Evolutionary conservation across 306 rosid genomes (phyloP).

Genomic region (Vigna reflexopilosa): DNA sequence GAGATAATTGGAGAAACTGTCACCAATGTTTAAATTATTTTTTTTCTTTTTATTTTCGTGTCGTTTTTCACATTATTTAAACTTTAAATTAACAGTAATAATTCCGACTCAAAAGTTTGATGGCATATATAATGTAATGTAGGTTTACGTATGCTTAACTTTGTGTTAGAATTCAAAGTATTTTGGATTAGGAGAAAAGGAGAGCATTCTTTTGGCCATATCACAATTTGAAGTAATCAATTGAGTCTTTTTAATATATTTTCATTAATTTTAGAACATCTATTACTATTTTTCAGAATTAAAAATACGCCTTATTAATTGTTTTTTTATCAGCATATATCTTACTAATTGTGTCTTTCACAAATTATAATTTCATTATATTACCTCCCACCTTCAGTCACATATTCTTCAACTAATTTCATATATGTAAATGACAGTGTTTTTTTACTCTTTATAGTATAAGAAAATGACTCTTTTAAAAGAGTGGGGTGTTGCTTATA

Average conservation of each 20-base stretch:
- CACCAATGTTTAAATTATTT: not conserved
- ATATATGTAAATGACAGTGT: too few species aligned
- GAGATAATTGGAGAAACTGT: not conserved
- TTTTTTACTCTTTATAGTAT: too few species aligned
- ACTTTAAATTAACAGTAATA: not conserved
- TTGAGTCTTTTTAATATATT: not conserved
- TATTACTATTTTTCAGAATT: too few species aligned
- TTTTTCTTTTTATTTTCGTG: not conserved
- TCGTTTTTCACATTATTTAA: not conserved
- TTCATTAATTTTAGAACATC: not conserved
- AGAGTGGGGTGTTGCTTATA: too few species aligned
- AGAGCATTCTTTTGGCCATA: not conserved
- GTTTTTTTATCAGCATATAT: too few species aligned
- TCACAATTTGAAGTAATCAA: not conserved
- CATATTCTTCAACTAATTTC: too few species aligned
- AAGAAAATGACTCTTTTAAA: too few species aligned
- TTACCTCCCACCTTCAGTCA: too few species aligned
- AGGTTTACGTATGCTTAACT: too few species aligned
- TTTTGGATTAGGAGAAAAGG: not conserved
- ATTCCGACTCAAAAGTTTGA: not conserved
- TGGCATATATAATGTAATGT: not conserved
- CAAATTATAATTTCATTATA: too few species aligned
- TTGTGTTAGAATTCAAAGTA: not conserved
- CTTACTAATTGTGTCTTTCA: too few species aligned
- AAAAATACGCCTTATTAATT: too few species aligned